Percentiles rank a stretch among this genome's conserved stretches.
phyloP scores from a whole-genome alignment of 2,329 filamentous ascomycete species.

The Fusarium odoratissimum region DNA sequence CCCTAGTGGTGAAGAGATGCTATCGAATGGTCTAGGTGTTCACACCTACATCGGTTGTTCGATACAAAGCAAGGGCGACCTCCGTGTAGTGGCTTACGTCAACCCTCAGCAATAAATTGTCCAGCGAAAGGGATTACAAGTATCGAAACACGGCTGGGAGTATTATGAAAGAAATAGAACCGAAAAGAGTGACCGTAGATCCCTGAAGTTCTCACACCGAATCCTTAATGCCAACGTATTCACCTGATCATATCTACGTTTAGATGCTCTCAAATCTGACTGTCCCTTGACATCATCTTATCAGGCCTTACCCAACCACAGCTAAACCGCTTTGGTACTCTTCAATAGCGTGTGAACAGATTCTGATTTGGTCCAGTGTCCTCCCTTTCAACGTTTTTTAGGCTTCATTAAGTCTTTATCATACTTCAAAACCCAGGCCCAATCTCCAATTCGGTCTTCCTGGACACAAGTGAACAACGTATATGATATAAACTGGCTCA shows the following conservation, averaged over 20 bases:
- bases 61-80: neutral
- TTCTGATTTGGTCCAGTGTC: neutral
- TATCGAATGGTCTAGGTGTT: neutral
- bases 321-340: neutral
- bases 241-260: no score
- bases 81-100: slow-evolving; percentile 3
- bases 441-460: neutral
- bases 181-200: no score
- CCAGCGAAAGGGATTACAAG: fast-evolving
- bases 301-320: no score
- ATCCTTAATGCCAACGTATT: no score
- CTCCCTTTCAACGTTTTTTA: fast-evolving
- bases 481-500: neutral
- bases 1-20: neutral
- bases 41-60: slow-evolving; percentile 14
- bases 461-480: neutral
- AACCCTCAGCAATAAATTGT: neutral
- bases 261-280: no score
- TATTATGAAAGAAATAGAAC: no score
- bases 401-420: neutral
- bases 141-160: fast-evolving
- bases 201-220: no score
- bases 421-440: neutral
- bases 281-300: no score
- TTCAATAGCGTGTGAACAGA: neutral